Conservation (phyloP, 2,329 filamentous ascomycete species). For the Ophiostoma fasciatum region DNA sequence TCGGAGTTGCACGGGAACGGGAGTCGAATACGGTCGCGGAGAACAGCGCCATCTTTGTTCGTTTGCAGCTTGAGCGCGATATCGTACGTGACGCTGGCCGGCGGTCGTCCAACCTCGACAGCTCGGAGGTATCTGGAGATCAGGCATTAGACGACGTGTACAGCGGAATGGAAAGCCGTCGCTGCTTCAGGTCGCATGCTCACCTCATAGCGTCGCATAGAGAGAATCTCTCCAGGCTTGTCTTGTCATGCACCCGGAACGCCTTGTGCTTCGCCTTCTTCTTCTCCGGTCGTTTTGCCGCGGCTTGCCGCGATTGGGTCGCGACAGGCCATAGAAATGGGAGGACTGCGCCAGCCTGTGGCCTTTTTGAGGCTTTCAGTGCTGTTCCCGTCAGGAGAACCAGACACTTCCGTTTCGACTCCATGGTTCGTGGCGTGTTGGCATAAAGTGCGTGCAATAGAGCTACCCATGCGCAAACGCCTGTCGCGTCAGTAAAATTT, state of each 20-base stretch:
- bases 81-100: constrained; percentile 71
- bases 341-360: constrained; percentile 28
- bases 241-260: constrained; percentile 50
- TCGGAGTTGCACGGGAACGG: constrained; percentile 85
- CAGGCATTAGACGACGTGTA: constrained; percentile 6
- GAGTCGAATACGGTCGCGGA: constrained; percentile 77
- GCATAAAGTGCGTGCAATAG: too few relatives aligned
- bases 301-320: constrained; percentile 29
- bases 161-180: background rate
- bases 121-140: constrained; percentile 70
- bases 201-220: constrained; percentile 89
- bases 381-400: constrained; percentile 38
- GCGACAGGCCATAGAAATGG: constrained; percentile 33
- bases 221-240: constrained; percentile 56
- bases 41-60: constrained; percentile 68
- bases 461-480: too few relatives aligned
- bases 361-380: constrained; percentile 25
- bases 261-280: constrained; percentile 49
- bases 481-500: constrained; percentile 1
- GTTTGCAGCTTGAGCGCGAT: constrained; percentile 71
- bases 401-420: constrained; percentile 36
- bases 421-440: constrained; percentile 25
- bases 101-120: constrained; percentile 72
- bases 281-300: constrained; percentile 38
- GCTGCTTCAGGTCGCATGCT: constrained; percentile 16